Evolutionary conservation across 768 basidiomycete species (phyloP).

Genomic region (Boletus speciosus): DNA sequence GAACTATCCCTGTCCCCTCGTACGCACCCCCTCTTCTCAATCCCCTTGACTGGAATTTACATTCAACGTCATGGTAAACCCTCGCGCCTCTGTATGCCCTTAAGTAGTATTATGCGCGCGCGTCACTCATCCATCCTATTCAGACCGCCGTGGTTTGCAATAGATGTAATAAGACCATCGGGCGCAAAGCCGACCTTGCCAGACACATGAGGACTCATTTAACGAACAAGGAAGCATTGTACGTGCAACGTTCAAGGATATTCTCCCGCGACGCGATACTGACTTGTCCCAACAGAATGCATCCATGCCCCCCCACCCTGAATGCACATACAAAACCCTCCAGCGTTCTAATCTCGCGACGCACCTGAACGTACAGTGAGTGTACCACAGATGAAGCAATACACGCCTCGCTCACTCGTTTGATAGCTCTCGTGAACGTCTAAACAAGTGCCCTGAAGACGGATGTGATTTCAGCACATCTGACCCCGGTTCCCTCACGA

Average conservation of each 20-base stretch:
- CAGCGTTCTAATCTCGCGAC: constrained; percentile 29
- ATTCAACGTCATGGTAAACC: not conserved
- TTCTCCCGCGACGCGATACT: not conserved
- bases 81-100: constrained; percentile 6
- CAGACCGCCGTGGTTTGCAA: constrained; percentile 12
- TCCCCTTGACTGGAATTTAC: not conserved
- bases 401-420: not conserved
- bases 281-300: constrained; percentile 21
- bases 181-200: constrained; percentile 24
- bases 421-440: constrained; percentile 11
- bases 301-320: constrained; percentile 17
- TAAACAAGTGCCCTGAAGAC: constrained; percentile 12
- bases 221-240: constrained; percentile 23
- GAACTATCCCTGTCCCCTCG: not conserved
- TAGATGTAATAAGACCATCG: constrained; percentile 14
- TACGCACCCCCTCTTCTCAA: not conserved
- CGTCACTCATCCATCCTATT: not conserved
- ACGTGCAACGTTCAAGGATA: not conserved
- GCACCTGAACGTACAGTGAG: constrained; percentile 32
- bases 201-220: constrained; percentile 29
- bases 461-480: constrained; percentile 12
- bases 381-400: not conserved
- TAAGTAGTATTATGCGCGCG: not conserved
- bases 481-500: constrained; percentile 24
- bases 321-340: constrained; percentile 21